These are phyloP conservation scores for Fraxinus floribunda DNA, from an alignment of 305 asterid species.

Conservation along the genomic window DNA sequence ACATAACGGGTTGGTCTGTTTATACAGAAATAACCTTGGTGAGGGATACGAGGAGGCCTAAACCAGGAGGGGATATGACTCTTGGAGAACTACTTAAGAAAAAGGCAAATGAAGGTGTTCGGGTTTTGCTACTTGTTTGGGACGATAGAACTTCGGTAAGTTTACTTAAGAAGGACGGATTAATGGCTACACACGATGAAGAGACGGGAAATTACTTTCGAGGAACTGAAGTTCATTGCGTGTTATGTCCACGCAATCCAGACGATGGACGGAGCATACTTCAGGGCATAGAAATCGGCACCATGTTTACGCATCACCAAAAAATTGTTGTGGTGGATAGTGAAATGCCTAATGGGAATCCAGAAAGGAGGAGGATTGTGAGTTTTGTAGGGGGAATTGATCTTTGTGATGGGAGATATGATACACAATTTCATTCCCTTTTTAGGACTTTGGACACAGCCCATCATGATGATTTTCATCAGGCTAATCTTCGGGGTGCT, in stretches of 20 bases:
- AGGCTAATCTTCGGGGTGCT: slow-evolving; percentile 43
- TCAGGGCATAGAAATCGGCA: slow-evolving; percentile 41
- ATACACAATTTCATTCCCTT: slow-evolving; percentile 50
- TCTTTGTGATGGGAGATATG: slow-evolving; percentile 58
- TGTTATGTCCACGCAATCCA: slow-evolving; percentile 58
- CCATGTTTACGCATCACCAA: slow-evolving; percentile 65
- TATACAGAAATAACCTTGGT: slow-evolving; percentile 48
- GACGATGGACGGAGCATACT: slow-evolving; percentile 51
- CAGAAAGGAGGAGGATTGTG: slow-evolving; percentile 34
- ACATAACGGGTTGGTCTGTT: slow-evolving; percentile 58
- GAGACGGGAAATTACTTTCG: slow-evolving; percentile 42
- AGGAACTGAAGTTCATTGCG: slow-evolving; percentile 41
- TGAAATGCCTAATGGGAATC: slow-evolving; percentile 32
- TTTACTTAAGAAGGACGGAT: slow-evolving; percentile 42
- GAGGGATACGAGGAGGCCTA: slow-evolving; percentile 43
- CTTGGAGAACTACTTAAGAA: slow-evolving; percentile 46
- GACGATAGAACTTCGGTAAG: slow-evolving; percentile 51
- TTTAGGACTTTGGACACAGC: slow-evolving; percentile 44
- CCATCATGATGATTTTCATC: slow-evolving; percentile 55
- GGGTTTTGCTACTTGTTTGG: slow-evolving; percentile 56
- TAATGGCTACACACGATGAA: slow-evolving; percentile 61
- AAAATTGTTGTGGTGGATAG: slow-evolving; percentile 52
- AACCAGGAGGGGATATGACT: slow-evolving; percentile 45
- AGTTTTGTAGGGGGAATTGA: slow-evolving; percentile 57
- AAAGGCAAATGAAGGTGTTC: slow-evolving; percentile 49